Evolutionary conservation across 2,329 filamentous ascomycete species (phyloP), one percentile per base, ranked within the genome.

Genomic region (Fusarium brachygibbosum): DNA sequence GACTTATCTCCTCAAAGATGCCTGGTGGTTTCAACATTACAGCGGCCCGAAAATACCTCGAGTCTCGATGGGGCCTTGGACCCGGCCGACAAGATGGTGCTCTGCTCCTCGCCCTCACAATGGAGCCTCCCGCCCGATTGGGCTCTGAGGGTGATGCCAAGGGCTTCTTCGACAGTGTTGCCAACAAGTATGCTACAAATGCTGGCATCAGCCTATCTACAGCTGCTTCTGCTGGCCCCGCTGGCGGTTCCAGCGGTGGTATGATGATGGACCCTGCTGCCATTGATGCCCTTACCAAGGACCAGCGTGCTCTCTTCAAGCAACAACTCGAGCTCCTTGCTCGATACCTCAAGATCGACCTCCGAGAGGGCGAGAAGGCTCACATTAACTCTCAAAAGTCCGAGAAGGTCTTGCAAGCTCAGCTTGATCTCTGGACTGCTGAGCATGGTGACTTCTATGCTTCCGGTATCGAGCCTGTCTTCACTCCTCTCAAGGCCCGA

Each of bases 211-310:
- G 85, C 79, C 83, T 99, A 63, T 91, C 94, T 7, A 89, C 92
- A 9, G 90, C 91, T 29, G 87, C 93, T 28, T 88, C 91, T 52
- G 91, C 90, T 64, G 93, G 93, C 69, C 88, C 87, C 65, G 91
- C 89, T 56, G 91, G 87, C 65, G 91, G 88, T 64, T 88, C 85
- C 59, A 88, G 86, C 57, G 92, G 88, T 70, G 95, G 94, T 78
- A 98, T 99, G 96, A 97, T 99, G 93, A 98, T 99, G 94, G 96
- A 99, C 76, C 96, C 96, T 11, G 96, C 95, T 38, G 96, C 96
- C 54, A 91, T 99, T 69, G 96, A 99, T 79, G 96, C 96, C 16
- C 86, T 99, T 55, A 99, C 96, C 76, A 98, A 98, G 81, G 96
- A 98, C 77, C 96, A 99, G 82, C 90, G 92, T 69, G 92, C 93